A percentile compares a stretch with the other conserved stretches of the same genome.
These are phyloP conservation scores for Wickerhamiella musiphila DNA, from an alignment of 805 yeast species.

Conservation along the genomic window DNA sequence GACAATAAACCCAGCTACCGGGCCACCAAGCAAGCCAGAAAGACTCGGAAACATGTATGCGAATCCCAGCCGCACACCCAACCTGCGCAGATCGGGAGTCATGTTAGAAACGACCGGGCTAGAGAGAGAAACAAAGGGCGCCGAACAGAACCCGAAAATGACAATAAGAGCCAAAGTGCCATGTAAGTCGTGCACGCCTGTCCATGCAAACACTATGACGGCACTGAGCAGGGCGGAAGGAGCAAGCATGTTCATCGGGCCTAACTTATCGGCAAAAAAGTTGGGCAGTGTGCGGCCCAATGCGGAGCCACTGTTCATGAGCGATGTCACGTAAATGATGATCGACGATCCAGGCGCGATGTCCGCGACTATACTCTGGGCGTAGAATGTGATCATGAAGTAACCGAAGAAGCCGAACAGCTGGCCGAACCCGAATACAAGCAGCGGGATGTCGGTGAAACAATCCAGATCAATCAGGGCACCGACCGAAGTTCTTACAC, in stretches of 20 bases:
- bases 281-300: slow-evolving; percentile 37
- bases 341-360: slow-evolving; percentile 7
- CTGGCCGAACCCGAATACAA: slow-evolving; percentile 13
- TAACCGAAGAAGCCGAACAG: slow-evolving; percentile 19
- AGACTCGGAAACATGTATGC: slow-evolving; percentile 40
- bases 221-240: slow-evolving; percentile 19
- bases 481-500: not conserved
- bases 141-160: slow-evolving; percentile 20
- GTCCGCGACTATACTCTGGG: slow-evolving; percentile 18
- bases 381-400: slow-evolving; percentile 21
- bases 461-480: slow-evolving; percentile 11
- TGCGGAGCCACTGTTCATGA: slow-evolving; percentile 24
- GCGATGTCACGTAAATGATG: slow-evolving; percentile 19
- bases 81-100: slow-evolving; percentile 15
- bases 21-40: slow-evolving; percentile 22
- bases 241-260: slow-evolving; percentile 27
- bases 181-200: slow-evolving; percentile 18
- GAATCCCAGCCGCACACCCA: slow-evolving; percentile 36
- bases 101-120: slow-evolving; percentile 19
- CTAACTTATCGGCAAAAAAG: slow-evolving; percentile 29
- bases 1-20: slow-evolving; percentile 18
- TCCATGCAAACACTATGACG: slow-evolving; percentile 22
- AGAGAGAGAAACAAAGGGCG: slow-evolving; percentile 20
- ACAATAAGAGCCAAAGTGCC: slow-evolving; percentile 19
- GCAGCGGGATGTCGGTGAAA: slow-evolving; percentile 15